Evolutionary conservation across 2,329 filamentous ascomycete genomes (phyloP).

Genomic region (Tolypocladium tundrense): DNA sequence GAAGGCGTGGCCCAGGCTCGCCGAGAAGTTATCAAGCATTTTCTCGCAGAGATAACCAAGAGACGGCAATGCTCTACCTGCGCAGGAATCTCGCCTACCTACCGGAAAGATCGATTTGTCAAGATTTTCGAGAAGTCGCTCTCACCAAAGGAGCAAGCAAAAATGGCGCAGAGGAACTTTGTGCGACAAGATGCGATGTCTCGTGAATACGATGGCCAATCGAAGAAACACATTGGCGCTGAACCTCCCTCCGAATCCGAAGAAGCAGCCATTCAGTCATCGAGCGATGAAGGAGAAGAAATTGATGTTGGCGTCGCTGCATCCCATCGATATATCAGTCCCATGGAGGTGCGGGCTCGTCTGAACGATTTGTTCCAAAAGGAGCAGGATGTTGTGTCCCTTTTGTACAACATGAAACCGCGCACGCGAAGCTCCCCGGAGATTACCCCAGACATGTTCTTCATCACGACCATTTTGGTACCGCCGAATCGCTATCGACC

Average conservation of each 20-base stretch:
- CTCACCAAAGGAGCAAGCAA: constrained; percentile 60
- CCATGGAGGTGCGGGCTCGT: constrained; percentile 73
- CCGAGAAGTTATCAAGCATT: constrained; percentile 69
- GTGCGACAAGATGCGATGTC: constrained; percentile 62
- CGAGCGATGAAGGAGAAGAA: constrained; percentile 24
- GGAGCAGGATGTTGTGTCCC: constrained; percentile 70
- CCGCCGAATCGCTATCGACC: constrained; percentile 88
- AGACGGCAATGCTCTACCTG: constrained; percentile 59
- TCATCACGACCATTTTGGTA: constrained; percentile 75
- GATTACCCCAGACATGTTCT: constrained; percentile 88
- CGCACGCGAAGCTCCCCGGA: constrained; percentile 41
- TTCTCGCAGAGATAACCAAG: constrained; percentile 62
- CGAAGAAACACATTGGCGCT: constrained; percentile 14
- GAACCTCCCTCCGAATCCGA: constrained; percentile 16
- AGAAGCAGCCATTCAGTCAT: constrained; percentile 35
- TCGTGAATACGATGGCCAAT: constrained; percentile 17
- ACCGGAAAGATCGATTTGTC: constrained; percentile 79
- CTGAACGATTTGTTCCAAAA: constrained; percentile 73
- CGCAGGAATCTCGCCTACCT: constrained; percentile 64
- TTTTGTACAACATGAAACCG: constrained; percentile 79
- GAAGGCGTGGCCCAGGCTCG: constrained; percentile 73
- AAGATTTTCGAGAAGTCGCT: constrained; percentile 89
- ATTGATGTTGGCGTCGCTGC: constrained; percentile 8
- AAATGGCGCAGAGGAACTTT: constrained; percentile 62
- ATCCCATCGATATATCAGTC: constrained; percentile 65